Conservation (phyloP, 1,139 yeast species). For the Taphrina deformans region DNA sequence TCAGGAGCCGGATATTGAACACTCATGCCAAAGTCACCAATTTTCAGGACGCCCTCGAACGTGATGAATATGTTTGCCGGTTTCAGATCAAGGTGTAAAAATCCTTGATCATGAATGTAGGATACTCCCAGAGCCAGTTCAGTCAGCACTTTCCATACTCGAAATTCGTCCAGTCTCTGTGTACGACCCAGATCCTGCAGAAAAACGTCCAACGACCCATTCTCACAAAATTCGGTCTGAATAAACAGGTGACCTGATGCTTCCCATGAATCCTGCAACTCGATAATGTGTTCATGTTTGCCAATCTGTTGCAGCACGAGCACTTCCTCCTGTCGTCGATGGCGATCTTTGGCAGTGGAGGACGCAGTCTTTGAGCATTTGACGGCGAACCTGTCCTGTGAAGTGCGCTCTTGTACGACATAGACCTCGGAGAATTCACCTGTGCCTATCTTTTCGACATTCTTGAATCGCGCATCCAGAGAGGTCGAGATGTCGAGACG, state of each 20-base stretch:
- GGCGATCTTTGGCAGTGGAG: conserved; percentile 55
- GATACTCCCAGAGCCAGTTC: conserved; percentile 77
- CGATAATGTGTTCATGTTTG: conserved; percentile 77
- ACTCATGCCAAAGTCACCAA: conserved; percentile 83
- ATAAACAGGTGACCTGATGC: conserved; percentile 71
- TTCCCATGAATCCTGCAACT: conserved; percentile 86
- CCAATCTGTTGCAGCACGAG: conserved; percentile 57
- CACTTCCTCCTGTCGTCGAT: conserved; percentile 58
- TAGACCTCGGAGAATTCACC: conserved; percentile 91
- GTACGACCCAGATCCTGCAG: conserved; percentile 76
- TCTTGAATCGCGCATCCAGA: conserved; percentile 61
- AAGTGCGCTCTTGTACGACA: conserved; percentile 58
- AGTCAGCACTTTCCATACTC: conserved; percentile 92
- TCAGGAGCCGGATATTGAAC: conserved; percentile 54
- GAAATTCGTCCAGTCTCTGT: conserved; percentile 82
- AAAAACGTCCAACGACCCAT: conserved; percentile 83
- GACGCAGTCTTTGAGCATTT: conserved; percentile 70
- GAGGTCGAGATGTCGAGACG: background rate
- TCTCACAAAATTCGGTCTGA: conserved; percentile 94
- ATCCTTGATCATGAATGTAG: conserved; percentile 74
- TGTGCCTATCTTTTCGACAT: conserved; percentile 68
- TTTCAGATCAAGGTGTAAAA: conserved; percentile 82
- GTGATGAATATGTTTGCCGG: conserved; percentile 94
- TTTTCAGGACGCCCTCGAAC: conserved; percentile 86
- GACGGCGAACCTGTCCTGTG: conserved; percentile 61